Conservation (phyloP, 257 asterid genomes). For the Solanum tacnaense region DNA sequence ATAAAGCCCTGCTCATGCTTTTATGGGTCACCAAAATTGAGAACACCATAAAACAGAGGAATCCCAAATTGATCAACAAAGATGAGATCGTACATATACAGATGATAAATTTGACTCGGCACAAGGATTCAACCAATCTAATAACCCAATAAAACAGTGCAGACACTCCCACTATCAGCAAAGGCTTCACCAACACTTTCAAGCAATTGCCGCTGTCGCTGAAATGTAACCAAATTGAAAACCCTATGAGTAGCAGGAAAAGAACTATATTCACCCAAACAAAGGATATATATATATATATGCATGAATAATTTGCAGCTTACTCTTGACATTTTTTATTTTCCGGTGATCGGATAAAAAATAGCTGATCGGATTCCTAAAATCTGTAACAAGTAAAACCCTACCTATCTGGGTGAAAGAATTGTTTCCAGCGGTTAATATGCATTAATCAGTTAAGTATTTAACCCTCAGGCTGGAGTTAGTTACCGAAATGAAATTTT, state of each 20-base stretch:
- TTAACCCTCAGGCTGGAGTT: too few species aligned
- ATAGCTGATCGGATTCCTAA: not conserved
- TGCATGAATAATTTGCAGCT: slow-evolving; percentile 30
- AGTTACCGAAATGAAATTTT: too few species aligned
- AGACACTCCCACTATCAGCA: slow-evolving; percentile 32
- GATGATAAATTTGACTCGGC: slow-evolving; percentile 16
- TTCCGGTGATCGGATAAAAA: not conserved
- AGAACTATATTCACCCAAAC: slow-evolving; percentile 22
- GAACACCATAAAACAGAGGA: slow-evolving; percentile 32
- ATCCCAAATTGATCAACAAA: slow-evolving; percentile 26
- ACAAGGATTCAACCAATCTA: slow-evolving; percentile 42
- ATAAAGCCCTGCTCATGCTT: slow-evolving; percentile 20
- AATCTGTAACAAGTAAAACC: not conserved
- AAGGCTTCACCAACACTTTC: slow-evolving; percentile 33
- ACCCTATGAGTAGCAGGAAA: slow-evolving; percentile 28
- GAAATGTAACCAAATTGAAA: slow-evolving; percentile 29
- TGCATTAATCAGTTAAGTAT: too few species aligned
- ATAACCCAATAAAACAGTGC: slow-evolving; percentile 28
- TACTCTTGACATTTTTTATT: slow-evolving; percentile 1
- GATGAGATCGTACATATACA: slow-evolving; percentile 39
- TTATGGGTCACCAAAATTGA: slow-evolving; percentile 44
- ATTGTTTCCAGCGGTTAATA: not conserved
- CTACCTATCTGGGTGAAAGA: not conserved
- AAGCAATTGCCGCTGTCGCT: slow-evolving; percentile 7
- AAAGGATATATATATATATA: slow-evolving; percentile 3